A percentile compares a stretch with the other conserved stretches of the same genome.
Evolutionary conservation across 192 early-diverging fungal genomes (phyloP).

Genomic region (Podila verticillata): DNA sequence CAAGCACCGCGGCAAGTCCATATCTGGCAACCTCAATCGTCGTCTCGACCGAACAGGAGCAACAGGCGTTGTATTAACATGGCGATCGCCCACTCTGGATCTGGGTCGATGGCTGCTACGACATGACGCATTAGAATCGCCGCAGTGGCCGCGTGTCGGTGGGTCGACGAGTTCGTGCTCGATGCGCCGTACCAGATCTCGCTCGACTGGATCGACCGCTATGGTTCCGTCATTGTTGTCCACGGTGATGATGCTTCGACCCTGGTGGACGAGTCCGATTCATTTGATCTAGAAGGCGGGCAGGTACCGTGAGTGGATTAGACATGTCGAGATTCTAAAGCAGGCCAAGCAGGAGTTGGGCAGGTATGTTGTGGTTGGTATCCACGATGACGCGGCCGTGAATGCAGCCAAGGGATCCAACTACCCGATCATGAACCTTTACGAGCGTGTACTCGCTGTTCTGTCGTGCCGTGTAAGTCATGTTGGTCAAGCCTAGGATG

Average conservation of each 20-base stretch:
- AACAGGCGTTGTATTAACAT: not conserved
- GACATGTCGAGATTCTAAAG: slow-evolving; percentile 90
- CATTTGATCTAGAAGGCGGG: slow-evolving; percentile 95
- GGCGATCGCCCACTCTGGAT: slow-evolving; percentile 33
- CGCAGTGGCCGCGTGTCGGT: slow-evolving; percentile 89
- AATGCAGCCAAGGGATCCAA: slow-evolving; percentile 81
- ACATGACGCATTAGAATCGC: slow-evolving; percentile 95
- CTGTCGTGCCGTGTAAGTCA: slow-evolving; percentile 84
- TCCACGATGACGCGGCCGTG: slow-evolving; percentile 89
- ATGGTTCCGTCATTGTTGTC: slow-evolving; percentile 92
- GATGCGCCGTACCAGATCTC: slow-evolving; percentile 91
- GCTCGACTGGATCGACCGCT: slow-evolving; percentile 81
- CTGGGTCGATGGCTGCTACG: slow-evolving; percentile 94
- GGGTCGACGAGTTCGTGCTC: slow-evolving; percentile 86
- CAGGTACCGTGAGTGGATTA: slow-evolving; percentile 82
- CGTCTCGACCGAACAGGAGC: not conserved
- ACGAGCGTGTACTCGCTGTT: slow-evolving; percentile 89
- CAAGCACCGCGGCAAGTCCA: too few relatives aligned
- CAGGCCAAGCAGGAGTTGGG: slow-evolving; percentile 77
- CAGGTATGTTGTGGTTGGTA: slow-evolving; percentile 88
- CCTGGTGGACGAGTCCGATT: slow-evolving; percentile 90
- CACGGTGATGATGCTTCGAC: slow-evolving; percentile 97
- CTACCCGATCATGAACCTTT: slow-evolving; percentile 91
- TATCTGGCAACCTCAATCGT: too few relatives aligned
- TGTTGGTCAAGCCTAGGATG: too few relatives aligned